Evolutionary conservation across 2,329 filamentous ascomycete genomes (phyloP), one percentile per base, ranked within the genome.

Genomic region (Ophiostoma novo-ulmi): DNA sequence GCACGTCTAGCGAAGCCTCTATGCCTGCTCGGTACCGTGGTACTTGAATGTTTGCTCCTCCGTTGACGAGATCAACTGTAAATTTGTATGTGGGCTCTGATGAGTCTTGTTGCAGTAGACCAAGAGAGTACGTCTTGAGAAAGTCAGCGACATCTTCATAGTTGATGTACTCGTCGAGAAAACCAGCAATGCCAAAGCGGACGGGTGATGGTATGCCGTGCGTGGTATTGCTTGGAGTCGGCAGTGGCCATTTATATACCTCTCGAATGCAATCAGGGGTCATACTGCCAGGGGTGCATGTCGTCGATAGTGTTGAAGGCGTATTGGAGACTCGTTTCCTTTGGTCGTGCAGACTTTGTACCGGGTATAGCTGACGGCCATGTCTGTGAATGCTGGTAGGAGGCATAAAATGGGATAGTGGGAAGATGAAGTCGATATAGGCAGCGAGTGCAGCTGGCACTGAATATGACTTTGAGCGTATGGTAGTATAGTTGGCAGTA

Each of bases 361-460:
- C 3, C 10, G 17, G 11, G 26, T 36, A 1, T 1, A 26, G 11
- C 31, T 31, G 35, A 20, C 7, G 11, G 11, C 8, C 13, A 36
- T 58, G 17, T 67, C 20, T 22, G 3, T 7, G 17, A 26, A 10
- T 26, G 41, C 31, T 68, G 17, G n/a, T 22, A 1, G 82, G 82
- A 2, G 78, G 77, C 80, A 85, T 82, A 71, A 85, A 85, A 77
- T 85, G 82, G 71, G 79, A 77, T 61, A 85, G 75, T 0, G 84
- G 84, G 58, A 83, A 80, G 38, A 85, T 77, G 72, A 85, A 85
- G 69, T 79, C 79, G 69, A 85, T 79, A 70, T 78, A 75, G 1
- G 76, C 74, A 1, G 76, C 74, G 5, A 85, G 77, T 4, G 75
- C 72, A 4, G 77, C 77, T 0, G 84, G 83, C 1, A 85, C 76